Conservation (phyloP, 108 stramenopile species). For the Nannochloropsis salina region DNA sequence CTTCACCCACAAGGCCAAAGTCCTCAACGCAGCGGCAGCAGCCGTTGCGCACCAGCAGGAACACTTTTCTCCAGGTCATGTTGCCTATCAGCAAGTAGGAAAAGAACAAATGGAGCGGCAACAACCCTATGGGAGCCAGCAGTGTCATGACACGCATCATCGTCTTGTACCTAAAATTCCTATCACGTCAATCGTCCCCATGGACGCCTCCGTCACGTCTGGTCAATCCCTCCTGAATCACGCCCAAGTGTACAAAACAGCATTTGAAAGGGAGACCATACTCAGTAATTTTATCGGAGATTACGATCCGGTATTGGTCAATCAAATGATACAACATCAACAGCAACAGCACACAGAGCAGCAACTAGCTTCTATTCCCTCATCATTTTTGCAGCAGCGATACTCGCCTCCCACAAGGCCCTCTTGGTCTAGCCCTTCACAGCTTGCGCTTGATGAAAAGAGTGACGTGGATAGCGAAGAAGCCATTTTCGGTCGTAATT, state of each 20-base stretch:
- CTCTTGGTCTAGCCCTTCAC: too few species aligned
- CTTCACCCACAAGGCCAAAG: background rate
- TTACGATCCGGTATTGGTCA: background rate
- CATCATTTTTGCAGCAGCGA: too few species aligned
- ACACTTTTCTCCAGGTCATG: background rate
- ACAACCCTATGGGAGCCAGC: background rate
- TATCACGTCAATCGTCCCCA: too few species aligned
- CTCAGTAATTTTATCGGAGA: background rate
- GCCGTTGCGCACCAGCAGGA: background rate
- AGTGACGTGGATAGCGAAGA: too few species aligned
- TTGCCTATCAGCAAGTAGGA: too few species aligned
- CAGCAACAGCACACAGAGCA: background rate
- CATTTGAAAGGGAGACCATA: background rate
- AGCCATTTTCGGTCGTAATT: too few species aligned
- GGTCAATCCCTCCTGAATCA: too few species aligned
- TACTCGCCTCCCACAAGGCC: too few species aligned
- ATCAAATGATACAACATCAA: background rate
- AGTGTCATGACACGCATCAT: background rate
- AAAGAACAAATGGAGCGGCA: background rate
- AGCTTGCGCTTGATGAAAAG: too few species aligned
- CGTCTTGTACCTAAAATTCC: background rate
- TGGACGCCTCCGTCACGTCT: too few species aligned
- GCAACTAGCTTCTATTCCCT: too few species aligned
- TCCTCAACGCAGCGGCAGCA: background rate
- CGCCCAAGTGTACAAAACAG: too few species aligned